A percentile compares a stretch with the other conserved stretches of the same genome.
Evolutionary conservation across 176 grass and related monocot species (phyloP).

Genomic region (Triticum dicoccoides): DNA sequence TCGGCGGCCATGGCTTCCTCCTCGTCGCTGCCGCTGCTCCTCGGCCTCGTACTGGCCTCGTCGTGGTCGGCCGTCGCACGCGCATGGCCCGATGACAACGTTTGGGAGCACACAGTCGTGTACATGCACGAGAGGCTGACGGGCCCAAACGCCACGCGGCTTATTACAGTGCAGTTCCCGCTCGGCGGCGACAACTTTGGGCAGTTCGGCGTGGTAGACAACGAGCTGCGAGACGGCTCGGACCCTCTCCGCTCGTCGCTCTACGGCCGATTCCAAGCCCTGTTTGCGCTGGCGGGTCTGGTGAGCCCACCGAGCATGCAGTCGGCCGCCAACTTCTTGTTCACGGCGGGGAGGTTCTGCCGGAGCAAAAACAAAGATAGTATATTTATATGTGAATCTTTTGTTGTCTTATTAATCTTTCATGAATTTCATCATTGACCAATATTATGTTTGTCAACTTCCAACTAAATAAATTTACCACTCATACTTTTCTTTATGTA

Average conservation of each 20-base stretch:
- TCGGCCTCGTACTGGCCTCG: background rate
- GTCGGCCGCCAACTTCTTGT: background rate
- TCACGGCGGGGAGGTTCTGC: background rate
- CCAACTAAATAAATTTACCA: too few species aligned
- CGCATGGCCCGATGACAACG: background rate
- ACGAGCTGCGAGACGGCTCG: conserved; percentile 11
- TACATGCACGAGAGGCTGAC: conserved; percentile 27
- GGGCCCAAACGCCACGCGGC: background rate
- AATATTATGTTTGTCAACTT: too few species aligned
- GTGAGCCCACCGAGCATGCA: background rate
- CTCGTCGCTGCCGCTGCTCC: background rate
- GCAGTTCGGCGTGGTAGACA: background rate
- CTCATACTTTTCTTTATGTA: too few species aligned
- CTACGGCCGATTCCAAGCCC: conserved; percentile 9
- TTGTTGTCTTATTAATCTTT: too few species aligned
- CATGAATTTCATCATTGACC: too few species aligned
- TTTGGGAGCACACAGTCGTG: background rate
- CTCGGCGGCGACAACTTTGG: conserved; percentile 18
- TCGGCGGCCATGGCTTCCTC: too few species aligned
- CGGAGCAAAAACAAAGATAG: background rate
- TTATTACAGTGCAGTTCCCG: background rate
- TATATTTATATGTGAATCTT: too few species aligned
- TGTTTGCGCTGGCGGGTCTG: background rate
- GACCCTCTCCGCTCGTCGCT: background rate
- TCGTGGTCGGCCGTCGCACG: background rate